Conservation (phyloP, 768 basidiomycete species). For the Cystofilobasidium capitatum region DNA sequence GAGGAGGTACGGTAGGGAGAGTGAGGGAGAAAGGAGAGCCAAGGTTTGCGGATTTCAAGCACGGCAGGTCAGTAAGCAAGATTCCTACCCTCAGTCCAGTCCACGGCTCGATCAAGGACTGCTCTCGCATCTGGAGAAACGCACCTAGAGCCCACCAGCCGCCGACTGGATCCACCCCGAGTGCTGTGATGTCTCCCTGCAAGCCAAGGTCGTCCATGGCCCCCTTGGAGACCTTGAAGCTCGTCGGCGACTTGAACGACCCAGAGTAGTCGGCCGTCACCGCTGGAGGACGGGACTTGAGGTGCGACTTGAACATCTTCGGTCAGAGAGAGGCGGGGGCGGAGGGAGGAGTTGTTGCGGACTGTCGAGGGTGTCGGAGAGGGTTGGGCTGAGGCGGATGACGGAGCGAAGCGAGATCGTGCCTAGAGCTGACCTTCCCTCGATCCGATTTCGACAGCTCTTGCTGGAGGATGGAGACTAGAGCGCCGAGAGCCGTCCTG, state of each 20-base stretch:
- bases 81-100: too few relatives aligned
- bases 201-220: constrained; percentile 25
- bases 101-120: neutral
- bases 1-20: neutral
- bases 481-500: too few relatives aligned
- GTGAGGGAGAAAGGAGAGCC: neutral
- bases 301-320: neutral
- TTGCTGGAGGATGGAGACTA: too few relatives aligned
- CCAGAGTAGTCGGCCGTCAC: neutral
- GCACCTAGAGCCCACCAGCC: constrained; percentile 38
- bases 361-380: too few relatives aligned
- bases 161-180: constrained; percentile 41
- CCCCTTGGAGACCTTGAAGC: neutral
- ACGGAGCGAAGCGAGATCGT: too few relatives aligned
- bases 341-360: too few relatives aligned
- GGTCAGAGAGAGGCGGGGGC: too few relatives aligned
- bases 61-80: neutral
- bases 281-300: neutral
- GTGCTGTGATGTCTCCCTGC: constrained; percentile 38
- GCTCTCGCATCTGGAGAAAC: neutral
- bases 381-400: too few relatives aligned
- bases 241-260: neutral
- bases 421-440: too few relatives aligned
- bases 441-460: too few relatives aligned
- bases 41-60: neutral